These are phyloP conservation scores for Ilyonectria robusta DNA, from an alignment of 2,329 filamentous ascomycete genomes.

Conservation along the genomic window DNA sequence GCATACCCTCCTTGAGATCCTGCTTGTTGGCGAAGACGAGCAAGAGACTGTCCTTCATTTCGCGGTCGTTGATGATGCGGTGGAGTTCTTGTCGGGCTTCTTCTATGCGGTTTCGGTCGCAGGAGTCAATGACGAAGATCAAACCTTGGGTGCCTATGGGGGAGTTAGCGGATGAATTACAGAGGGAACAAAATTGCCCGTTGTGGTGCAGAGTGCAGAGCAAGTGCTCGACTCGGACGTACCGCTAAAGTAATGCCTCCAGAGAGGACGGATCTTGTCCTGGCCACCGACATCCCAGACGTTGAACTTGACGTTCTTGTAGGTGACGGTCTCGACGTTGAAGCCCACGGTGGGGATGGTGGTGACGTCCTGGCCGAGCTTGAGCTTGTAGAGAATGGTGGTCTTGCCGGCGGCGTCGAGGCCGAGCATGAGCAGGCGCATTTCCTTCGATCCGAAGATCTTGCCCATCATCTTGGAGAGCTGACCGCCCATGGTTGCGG, in stretches of 20 bases:
- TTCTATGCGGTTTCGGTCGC: conserved; percentile 90
- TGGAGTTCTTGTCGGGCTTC: conserved; percentile 95
- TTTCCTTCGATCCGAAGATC: conserved; percentile 99
- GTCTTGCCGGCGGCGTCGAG: conserved; percentile 99
- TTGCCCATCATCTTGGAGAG: conserved; percentile 98
- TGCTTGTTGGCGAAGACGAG: conserved; percentile 99
- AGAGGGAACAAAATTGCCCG: not conserved
- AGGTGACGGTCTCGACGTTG: conserved; percentile 98
- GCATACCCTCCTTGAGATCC: conserved; percentile 85
- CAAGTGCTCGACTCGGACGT: conserved; percentile 25
- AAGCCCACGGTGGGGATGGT: conserved; percentile 99
- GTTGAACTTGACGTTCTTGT: conserved; percentile 99
- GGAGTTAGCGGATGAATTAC: conserved; percentile 25
- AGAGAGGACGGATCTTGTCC: conserved; percentile 97
- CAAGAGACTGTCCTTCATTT: conserved; percentile 96
- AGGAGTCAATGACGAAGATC: conserved; percentile 98
- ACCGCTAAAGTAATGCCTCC: conserved; percentile 97
- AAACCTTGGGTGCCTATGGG: conserved; percentile 90
- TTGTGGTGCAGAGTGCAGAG: no score
- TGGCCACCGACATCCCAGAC: conserved; percentile 99
- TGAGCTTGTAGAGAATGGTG: conserved; percentile 98
- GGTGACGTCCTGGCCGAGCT: conserved; percentile 97
- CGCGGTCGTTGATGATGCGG: conserved; percentile 96
- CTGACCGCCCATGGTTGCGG: conserved; percentile 85
- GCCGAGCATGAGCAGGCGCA: conserved; percentile 98